Percentiles rank a stretch among this genome's conserved stretches.
Conservation (phyloP, 768 basidiomycete species). For the Collybiopsis luxurians region DNA sequence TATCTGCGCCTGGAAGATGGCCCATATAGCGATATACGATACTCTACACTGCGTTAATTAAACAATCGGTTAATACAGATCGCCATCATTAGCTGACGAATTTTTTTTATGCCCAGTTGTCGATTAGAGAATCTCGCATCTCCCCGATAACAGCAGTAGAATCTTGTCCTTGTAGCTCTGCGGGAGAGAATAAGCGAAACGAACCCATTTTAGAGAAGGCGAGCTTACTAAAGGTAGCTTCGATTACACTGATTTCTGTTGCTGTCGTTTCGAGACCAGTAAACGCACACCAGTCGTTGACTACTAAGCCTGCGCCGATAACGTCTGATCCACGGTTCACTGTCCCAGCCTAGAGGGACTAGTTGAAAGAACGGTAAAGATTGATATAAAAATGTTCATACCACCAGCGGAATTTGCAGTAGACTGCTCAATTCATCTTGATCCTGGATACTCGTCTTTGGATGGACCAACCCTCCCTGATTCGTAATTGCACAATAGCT, state of each 20-base stretch:
- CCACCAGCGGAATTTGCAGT: slow-evolving; percentile 92
- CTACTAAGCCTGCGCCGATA: slow-evolving; percentile 94
- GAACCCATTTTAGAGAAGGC: not conserved
- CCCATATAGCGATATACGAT: no score
- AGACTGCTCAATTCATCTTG: slow-evolving; percentile 96
- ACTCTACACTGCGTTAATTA: not conserved
- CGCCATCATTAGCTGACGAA: not conserved
- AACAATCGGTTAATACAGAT: not conserved
- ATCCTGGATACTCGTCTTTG: slow-evolving; percentile 94
- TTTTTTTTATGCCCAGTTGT: slow-evolving; percentile 77
- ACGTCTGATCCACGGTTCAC: slow-evolving; percentile 99
- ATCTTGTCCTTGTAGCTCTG: slow-evolving; percentile 87
- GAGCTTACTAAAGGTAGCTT: slow-evolving; percentile 91
- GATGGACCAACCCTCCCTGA: slow-evolving; percentile 97
- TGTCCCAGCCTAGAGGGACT: slow-evolving; percentile 75
- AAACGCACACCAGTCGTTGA: slow-evolving; percentile 99
- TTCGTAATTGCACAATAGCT: slow-evolving; percentile 95
- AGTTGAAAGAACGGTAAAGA: slow-evolving; percentile 5
- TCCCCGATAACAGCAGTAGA: slow-evolving; percentile 82
- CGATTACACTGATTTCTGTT: slow-evolving; percentile 97
- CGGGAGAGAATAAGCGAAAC: slow-evolving; percentile 7
- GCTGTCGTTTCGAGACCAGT: slow-evolving; percentile 99
- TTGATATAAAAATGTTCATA: slow-evolving; percentile 38
- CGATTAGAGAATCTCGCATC: slow-evolving; percentile 89
- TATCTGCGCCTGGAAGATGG: no score